Evolutionary conservation across 2,329 filamentous ascomycete genomes (phyloP), one percentile per base, ranked within the genome.

Genomic region (Dissoconium aciculare): DNA sequence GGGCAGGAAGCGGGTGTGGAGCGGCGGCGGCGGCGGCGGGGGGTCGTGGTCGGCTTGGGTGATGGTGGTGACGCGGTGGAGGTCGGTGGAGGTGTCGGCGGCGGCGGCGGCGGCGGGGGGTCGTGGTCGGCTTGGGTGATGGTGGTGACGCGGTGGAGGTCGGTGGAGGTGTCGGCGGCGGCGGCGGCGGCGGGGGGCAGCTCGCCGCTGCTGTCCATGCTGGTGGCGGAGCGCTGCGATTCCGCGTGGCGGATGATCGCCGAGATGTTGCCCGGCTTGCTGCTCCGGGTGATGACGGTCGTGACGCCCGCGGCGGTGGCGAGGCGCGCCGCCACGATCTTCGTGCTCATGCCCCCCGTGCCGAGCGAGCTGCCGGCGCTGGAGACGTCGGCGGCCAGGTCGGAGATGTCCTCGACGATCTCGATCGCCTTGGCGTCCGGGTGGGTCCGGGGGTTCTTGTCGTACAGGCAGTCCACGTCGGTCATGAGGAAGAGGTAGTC

Each of bases 401-500:
- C 67, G 0, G 71, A 66, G 37, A 98, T 92, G 49, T 98, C 84
- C 32, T 89, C 77, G 1, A 98, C 84, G 1, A 94, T 78, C 49
- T 91, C 79, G 36, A 98, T 95, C 0, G 89, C 74, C 49, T 78
- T 71, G 5, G 89, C 89, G 48, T 94, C 79, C 0, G 83, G 74
- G 47, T 92, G 66, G 2, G 73, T 76, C 16, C 89, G 71, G 1
- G 89, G 89, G 47, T 98, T 98, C 57, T 87, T 89, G 56, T 92
- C 84, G 56, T 98, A 98, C 9, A 98, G 65, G 52, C 87, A 94
- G 53, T 98, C 89, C 28, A 98, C 89, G 51, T 98, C 89, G 1
- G 89, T 98, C 89, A 98, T 95, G 40, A 98, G 68, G 58, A 98
- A 98, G 6, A 98, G 67, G 47, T 93, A 82, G 50, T 98, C 85